Percentiles rank a stretch among this genome's conserved stretches.
phyloP scores from a whole-genome alignment of 2,329 filamentous ascomycete genomes.

The Paecilomyces dactylethromorphus region DNA sequence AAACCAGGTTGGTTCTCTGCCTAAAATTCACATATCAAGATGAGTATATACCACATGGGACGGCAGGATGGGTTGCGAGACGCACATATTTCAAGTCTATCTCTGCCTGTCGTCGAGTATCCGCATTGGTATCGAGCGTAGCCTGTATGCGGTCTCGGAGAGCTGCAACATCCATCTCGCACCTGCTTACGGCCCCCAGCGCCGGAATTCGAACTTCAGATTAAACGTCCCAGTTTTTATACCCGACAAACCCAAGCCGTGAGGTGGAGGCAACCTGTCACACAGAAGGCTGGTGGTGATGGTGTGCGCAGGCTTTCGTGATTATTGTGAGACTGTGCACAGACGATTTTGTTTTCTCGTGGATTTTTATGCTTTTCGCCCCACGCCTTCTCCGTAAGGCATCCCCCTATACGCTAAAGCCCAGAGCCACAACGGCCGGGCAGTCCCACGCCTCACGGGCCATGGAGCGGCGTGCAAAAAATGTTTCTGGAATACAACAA shows the following conservation, averaged over 20 bases:
- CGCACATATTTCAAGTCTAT: constrained; percentile 59
- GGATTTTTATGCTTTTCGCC: background rate
- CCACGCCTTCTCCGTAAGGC: background rate
- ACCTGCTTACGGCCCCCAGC: constrained; percentile 26
- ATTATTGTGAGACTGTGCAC: background rate
- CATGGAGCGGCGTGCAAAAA: background rate
- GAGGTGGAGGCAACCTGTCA: constrained; percentile 10
- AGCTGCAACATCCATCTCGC: constrained; percentile 54
- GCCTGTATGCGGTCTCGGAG: constrained; percentile 58
- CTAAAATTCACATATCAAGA: constrained; percentile 40
- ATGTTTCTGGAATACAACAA: too few species aligned
- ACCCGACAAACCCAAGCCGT: constrained; percentile 12
- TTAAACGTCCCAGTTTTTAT: constrained; percentile 6
- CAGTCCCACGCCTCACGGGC: background rate
- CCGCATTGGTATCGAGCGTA: constrained; percentile 57
- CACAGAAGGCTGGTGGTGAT: constrained; percentile 1
- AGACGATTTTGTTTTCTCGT: constrained; percentile 1
- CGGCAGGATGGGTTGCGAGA: constrained; percentile 13
- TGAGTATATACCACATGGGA: constrained; percentile 6
- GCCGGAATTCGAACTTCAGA: constrained; percentile 21
- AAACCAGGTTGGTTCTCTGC: constrained; percentile 88
- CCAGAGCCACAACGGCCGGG: background rate
- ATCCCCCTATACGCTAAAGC: background rate
- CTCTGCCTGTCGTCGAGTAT: constrained; percentile 57
- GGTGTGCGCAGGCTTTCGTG: constrained; percentile 16